Evolutionary conservation across 331 rosid species (phyloP), one percentile per base, ranked within the genome.

Genomic region (Acacia concinna): DNA sequence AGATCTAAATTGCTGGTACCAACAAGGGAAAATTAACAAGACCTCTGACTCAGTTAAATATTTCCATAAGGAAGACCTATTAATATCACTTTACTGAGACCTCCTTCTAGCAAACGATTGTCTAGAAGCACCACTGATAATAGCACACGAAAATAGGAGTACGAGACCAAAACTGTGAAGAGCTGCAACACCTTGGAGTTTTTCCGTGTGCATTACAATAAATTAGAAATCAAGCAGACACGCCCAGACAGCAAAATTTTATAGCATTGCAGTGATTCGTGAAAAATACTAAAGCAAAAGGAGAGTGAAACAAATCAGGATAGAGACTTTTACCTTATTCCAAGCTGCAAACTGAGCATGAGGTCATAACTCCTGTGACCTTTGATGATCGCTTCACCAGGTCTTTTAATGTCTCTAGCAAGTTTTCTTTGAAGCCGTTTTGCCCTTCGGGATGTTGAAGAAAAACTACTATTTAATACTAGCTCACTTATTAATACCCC

Each of bases 271-370:
- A 40, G 30, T 40, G 35, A 23, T 13, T 67, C 60, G 47, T 40
- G 51, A 75, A 71, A 52, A 72, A 73, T 80, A 47, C 37, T 38
- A 71, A 52, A 69, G 30, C 31, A 76, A 21, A 63, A 68, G 12
- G 37, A 59, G 28, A 51, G 72, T 40, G 68, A 57, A 79, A 68
- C 78, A 71, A 43, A 59, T 69, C 60, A 74, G 40, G 78, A 76
- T 85, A 49, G 64, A 70, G 74, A 64, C 49, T 25, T 65, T 62
- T 84, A 96, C 99, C 99, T 93, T 87, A 96, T 96, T 88, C 99
- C 99, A n/a, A 96, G 96, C 88, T 96, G 99, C 90, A 96, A 86
- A 87, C 99, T 91, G 67, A 96, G 98, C 99, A 96, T 96, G 79
- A 96, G 85, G 82, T 96, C 99, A 59, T 96, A 96, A 81, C 98